Evolutionary conservation across 495 filamentous ascomycete genomes (phyloP).

Genomic region (Penicillium roqueforti): DNA sequence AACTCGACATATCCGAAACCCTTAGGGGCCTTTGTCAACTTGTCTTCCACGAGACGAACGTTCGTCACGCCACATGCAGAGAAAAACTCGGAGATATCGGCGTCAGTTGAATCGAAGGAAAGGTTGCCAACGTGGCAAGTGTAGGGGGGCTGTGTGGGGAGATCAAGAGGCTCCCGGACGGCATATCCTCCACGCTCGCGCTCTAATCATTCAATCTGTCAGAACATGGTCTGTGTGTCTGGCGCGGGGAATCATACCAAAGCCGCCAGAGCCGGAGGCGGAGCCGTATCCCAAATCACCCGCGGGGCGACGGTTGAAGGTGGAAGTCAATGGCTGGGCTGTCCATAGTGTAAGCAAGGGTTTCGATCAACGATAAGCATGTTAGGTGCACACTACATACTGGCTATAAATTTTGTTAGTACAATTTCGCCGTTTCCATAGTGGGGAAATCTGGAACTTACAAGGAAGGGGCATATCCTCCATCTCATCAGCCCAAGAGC

Average conservation of each 20-base stretch:
- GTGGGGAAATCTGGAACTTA: slow-evolving; percentile 43
- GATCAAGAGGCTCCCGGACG: slow-evolving; percentile 73
- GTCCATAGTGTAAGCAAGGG: slow-evolving; percentile 10
- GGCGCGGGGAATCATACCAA: slow-evolving; percentile 6
- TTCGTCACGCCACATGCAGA: slow-evolving; percentile 75
- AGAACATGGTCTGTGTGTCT: slow-evolving; percentile 9
- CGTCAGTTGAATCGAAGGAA: slow-evolving; percentile 82
- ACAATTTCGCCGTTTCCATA: slow-evolving; percentile 7
- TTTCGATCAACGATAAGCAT: slow-evolving; percentile 1
- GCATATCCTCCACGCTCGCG: slow-evolving; percentile 55
- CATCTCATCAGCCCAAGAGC: slow-evolving; percentile 98
- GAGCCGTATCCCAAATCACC: slow-evolving; percentile 45
- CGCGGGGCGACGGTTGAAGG: slow-evolving; percentile 44
- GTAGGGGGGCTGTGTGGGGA: slow-evolving; percentile 87
- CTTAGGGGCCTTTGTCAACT: slow-evolving; percentile 84
- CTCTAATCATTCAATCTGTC: slow-evolving; percentile 28
- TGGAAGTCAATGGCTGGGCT: slow-evolving; percentile 35
- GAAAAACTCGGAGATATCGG: slow-evolving; percentile 82
- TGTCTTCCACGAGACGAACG: slow-evolving; percentile 94
- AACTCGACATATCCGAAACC: slow-evolving; percentile 98
- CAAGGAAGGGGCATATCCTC: slow-evolving; percentile 73
- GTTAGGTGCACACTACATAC: slow-evolving; percentile 27
- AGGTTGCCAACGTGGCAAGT: slow-evolving; percentile 96
- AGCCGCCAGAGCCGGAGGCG: slow-evolving; percentile 33
- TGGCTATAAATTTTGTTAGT: slow-evolving; percentile 32